Evolutionary conservation across 1,139 yeast species (phyloP).

Genomic region (Taiozyma sp.): DNA sequence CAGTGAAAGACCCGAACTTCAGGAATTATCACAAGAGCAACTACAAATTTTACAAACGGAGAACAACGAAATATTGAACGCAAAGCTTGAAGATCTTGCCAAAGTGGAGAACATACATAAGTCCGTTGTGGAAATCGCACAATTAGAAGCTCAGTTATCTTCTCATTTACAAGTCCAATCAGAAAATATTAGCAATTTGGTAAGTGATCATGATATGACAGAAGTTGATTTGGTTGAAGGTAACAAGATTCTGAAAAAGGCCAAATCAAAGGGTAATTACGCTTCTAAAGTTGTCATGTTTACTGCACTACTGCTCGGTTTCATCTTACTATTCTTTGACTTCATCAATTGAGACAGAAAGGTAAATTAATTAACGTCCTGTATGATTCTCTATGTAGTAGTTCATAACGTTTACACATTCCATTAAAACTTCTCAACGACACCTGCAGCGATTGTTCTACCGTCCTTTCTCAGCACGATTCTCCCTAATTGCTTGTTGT

Average conservation of each 20-base stretch:
- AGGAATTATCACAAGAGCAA: constrained; percentile 51
- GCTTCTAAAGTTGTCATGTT: constrained; percentile 66
- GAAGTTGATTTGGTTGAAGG: constrained; percentile 69
- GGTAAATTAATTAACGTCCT: not conserved
- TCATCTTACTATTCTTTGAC: constrained; percentile 62
- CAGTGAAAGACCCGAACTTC: constrained; percentile 2
- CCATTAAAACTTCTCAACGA: constrained; percentile 29
- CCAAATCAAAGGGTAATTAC: constrained; percentile 65
- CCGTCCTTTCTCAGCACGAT: constrained; percentile 86
- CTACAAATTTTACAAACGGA: constrained; percentile 67
- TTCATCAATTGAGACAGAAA: constrained; percentile 29
- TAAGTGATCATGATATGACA: constrained; percentile 69
- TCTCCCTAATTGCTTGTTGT: constrained; percentile 69
- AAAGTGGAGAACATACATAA: constrained; percentile 69
- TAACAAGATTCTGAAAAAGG: constrained; percentile 65
- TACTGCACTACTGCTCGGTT: constrained; percentile 57
- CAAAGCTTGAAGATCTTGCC: constrained; percentile 63
- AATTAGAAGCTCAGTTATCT: constrained; percentile 72
- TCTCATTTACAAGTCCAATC: constrained; percentile 75
- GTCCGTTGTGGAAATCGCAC: constrained; percentile 76
- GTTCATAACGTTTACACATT: not conserved
- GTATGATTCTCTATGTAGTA: not conserved
- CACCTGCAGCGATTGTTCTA: constrained; percentile 84
- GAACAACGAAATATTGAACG: constrained; percentile 58
- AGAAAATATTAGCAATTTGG: constrained; percentile 60